Base-by-base conservation (phyloP, 768 basidiomycete species). In the Leccinum variicolor region DNA sequence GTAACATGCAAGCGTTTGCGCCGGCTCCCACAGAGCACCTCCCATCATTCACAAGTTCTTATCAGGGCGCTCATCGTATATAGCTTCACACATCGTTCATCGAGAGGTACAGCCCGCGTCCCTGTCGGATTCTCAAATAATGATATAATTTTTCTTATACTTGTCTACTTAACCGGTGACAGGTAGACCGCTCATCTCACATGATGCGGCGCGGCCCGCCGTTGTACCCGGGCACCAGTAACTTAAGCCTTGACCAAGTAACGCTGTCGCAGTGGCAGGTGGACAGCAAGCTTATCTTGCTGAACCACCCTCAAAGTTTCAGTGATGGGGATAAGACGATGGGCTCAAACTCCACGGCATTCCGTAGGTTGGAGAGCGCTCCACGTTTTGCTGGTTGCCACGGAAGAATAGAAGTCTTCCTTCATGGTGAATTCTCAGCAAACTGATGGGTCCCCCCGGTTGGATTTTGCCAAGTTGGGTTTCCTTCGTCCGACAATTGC, bases 21-120 rank as follows among this genome's bases (percentile, higher is more conserved):
- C 50, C 56, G 25, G 56, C 66, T 74, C 70, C 68, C 70, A 74
- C 66, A 71, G 59, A 43, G 54, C 55, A 58, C 72, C 68, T 75
- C 69, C 74, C 78, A 82, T 79, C 79, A 81, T 74, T 79, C 78
- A 78, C 76, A 41, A 36, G n/a, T 64, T 73, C 73, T 79, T 79
- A 80, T 80, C 80, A 64, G 68, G 69, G 62, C 64, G 64, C 59
- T 67, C 73, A 73, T 74, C 73, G 68, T 64, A 67, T 69, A 73
- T 72, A 73, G 67, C 62, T 69, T 71, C 71, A 71, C 66, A 64
- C 67, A 68, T 63, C 56, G 59, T 60, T 55, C 63, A 59, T 67
- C 62, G 54, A 69, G 66, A 63, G 57, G 56, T 55, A 65, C 66
- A 58, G 54, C 62, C 59, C 31, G 53, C 60, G 65, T 71, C 60